Percentiles rank a stretch among this genome's conserved stretches.
Conservation (phyloP, 2,329 filamentous ascomycete species). For the Ophiostoma sp. region DNA sequence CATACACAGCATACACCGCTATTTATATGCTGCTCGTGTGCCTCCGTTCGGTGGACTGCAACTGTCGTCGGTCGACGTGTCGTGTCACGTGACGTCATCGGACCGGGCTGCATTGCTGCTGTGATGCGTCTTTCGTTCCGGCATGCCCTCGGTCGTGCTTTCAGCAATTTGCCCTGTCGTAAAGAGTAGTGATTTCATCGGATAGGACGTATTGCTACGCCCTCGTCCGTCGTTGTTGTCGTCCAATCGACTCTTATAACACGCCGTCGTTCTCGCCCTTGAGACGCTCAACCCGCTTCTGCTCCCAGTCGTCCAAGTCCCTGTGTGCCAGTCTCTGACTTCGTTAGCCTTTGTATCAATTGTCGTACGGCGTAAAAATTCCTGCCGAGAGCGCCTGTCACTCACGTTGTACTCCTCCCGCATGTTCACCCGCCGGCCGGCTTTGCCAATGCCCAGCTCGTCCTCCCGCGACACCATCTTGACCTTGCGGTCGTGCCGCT, state of each 20-base stretch:
- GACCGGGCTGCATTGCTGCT: neutral
- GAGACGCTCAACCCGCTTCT: constrained; percentile 87
- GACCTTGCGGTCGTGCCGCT: constrained; percentile 87
- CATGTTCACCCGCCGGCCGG: constrained; percentile 71
- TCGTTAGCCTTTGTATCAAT: neutral
- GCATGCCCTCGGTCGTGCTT: neutral
- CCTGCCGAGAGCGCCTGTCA: neutral
- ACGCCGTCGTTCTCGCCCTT: constrained; percentile 88
- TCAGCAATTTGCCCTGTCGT: neutral
- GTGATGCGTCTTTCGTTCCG: neutral
- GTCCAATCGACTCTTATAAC: constrained; percentile 45
- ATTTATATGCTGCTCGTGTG: neutral
- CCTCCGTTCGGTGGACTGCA: neutral
- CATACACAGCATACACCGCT: neutral
- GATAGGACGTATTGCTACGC: too few relatives aligned
- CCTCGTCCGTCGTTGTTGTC: neutral
- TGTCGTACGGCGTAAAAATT: neutral
- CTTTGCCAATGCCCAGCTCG: constrained; percentile 75
- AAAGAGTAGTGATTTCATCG: too few relatives aligned
- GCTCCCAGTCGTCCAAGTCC: constrained; percentile 94
- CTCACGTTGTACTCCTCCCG: constrained; percentile 85
- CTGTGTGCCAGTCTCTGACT: constrained; percentile 77
- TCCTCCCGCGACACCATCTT: constrained; percentile 83
- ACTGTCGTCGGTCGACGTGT: constrained; percentile 16
- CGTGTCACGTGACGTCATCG: neutral